Percentiles rank a stretch among this genome's conserved stretches.
Conservation (phyloP, 768 basidiomycete species). For the Russula ochroleuca region DNA sequence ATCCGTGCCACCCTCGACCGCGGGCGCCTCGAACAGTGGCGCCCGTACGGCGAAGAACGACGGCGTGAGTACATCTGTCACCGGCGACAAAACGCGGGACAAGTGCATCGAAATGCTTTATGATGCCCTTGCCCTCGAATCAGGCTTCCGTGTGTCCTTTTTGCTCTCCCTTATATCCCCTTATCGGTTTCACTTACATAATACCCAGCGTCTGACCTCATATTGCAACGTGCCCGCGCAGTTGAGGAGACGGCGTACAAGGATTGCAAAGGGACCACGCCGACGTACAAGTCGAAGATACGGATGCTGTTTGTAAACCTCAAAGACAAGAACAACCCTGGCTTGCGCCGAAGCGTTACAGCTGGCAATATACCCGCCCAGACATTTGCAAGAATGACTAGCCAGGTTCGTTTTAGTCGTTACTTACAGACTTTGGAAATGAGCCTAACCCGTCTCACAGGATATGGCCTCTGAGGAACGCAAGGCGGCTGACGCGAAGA, state of each 20-base stretch:
- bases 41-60: constrained; percentile 67
- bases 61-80: constrained; percentile 50
- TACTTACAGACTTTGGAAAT: neutral
- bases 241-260: constrained; percentile 65
- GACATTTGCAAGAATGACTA: constrained; percentile 74
- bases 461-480: constrained; percentile 96
- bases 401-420: constrained; percentile 52
- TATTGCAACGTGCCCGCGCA: constrained; percentile 59
- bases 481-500: constrained; percentile 75
- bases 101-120: constrained; percentile 88
- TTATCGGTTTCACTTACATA: constrained; percentile 5
- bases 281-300: constrained; percentile 70
- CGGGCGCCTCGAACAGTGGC: constrained; percentile 34
- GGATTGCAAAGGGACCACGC: constrained; percentile 42
- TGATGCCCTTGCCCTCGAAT: constrained; percentile 83
- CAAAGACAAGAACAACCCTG: constrained; percentile 92
- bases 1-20: constrained; percentile 16
- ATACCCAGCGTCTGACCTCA: constrained; percentile 57
- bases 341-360: constrained; percentile 77
- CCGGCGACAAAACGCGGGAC: constrained; percentile 74
- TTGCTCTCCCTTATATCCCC: neutral
- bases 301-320: constrained; percentile 88
- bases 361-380: constrained; percentile 70
- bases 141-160: constrained; percentile 71
- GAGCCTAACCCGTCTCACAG: constrained; percentile 37